phyloP scores from a whole-genome alignment of 192 early-diverging fungal genomes.

The Coemansia sp. region DNA sequence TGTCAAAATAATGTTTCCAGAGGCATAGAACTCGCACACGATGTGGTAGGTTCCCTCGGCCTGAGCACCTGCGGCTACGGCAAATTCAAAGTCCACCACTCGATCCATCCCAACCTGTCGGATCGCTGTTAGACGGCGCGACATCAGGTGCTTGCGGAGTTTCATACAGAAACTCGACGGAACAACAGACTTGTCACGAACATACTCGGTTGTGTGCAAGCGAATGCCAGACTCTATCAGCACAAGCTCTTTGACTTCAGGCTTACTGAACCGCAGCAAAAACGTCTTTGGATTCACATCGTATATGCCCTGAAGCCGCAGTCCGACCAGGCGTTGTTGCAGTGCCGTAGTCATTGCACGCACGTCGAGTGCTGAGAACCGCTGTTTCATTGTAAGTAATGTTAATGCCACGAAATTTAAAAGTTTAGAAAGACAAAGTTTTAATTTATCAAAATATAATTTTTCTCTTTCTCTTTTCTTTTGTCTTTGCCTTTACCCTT shows the following conservation, averaged over 20 bases:
- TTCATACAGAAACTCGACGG: slow-evolving; percentile 89
- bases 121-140: slow-evolving; percentile 72
- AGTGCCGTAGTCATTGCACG: slow-evolving; percentile 77
- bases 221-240: slow-evolving; percentile 92
- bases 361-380: slow-evolving; percentile 88
- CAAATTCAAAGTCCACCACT: slow-evolving; percentile 92
- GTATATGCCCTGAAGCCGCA: slow-evolving; percentile 95
- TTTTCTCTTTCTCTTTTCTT: background rate
- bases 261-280: slow-evolving; percentile 89
- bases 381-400: slow-evolving; percentile 66
- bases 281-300: slow-evolving; percentile 88
- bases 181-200: slow-evolving; percentile 80
- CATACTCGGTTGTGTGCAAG: slow-evolving; percentile 86
- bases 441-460: background rate
- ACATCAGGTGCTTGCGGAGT: slow-evolving; percentile 89
- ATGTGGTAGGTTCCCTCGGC: slow-evolving; percentile 64
- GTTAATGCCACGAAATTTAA: background rate
- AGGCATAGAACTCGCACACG: slow-evolving; percentile 76
- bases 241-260: slow-evolving; percentile 84
- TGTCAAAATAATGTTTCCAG: slow-evolving; percentile 95
- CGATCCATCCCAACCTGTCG: slow-evolving; percentile 89
- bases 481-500: background rate
- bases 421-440: background rate
- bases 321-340: slow-evolving; percentile 63
- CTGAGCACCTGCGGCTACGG: slow-evolving; percentile 34